phyloP scores from a whole-genome alignment of 257 asterid genomes.

The Paraleonurus japonicus region DNA sequence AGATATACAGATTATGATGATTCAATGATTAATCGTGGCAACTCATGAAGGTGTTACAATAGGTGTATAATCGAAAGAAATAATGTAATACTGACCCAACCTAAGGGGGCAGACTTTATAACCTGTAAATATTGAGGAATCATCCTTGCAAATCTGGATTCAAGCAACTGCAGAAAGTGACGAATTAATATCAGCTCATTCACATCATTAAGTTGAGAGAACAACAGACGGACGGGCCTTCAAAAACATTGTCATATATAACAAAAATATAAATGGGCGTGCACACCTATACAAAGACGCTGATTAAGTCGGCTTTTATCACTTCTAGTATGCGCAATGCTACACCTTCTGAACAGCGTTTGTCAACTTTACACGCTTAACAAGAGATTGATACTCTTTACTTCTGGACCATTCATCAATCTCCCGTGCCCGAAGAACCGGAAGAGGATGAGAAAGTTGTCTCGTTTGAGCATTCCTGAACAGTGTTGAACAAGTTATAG shows the following conservation, averaged over 20 bases:
- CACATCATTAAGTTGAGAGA: constrained; percentile 1
- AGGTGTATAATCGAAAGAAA: background rate
- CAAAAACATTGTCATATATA: background rate
- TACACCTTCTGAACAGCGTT: constrained; percentile 37
- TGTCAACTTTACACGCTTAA: constrained; percentile 46
- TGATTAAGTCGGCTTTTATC: background rate
- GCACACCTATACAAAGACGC: constrained; percentile 39
- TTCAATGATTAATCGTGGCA: background rate
- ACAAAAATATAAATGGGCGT: background rate
- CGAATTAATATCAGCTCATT: background rate
- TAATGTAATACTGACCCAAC: background rate
- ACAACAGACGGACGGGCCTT: background rate
- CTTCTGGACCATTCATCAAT: constrained; percentile 97
- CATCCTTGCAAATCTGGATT: constrained; percentile 15
- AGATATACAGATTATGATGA: constrained; percentile 20
- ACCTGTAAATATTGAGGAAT: constrained; percentile 12
- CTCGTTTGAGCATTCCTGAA: constrained; percentile 91
- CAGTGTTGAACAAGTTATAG: background rate
- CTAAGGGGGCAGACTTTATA: background rate
- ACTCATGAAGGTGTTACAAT: background rate
- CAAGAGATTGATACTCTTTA: constrained; percentile 64
- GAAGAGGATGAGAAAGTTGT: constrained; percentile 96
- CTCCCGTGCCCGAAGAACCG: constrained; percentile 91
- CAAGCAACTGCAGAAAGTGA: constrained; percentile 28
- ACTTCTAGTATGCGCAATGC: constrained; percentile 8